phyloP scores from a whole-genome alignment of 192 early-diverging fungal species.

The Obelidium mucronatum region DNA sequence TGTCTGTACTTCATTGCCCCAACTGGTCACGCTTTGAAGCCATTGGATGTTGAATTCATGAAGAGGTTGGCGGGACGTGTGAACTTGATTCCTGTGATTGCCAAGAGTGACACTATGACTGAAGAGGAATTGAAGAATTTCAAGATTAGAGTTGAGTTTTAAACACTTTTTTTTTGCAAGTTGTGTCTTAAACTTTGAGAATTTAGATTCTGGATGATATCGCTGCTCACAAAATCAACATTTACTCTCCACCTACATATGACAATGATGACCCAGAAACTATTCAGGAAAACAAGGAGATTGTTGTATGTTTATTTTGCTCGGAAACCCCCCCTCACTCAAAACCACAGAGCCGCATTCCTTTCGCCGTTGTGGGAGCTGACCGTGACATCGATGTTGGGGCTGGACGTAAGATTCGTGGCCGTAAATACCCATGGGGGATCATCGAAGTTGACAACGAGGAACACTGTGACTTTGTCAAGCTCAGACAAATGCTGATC shows the following conservation, averaged over 20 bases:
- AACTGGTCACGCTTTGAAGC: conserved; percentile 90
- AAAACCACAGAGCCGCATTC: conserved; percentile 53
- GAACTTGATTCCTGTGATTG: conserved; percentile 98
- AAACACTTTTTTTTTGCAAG: background rate
- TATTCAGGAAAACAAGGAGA: conserved; percentile 95
- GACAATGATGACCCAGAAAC: conserved; percentile 97
- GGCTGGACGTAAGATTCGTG: conserved; percentile 60
- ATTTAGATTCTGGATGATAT: conserved; percentile 92
- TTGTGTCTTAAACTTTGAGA: background rate
- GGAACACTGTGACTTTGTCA: conserved; percentile 69
- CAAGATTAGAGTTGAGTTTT: conserved; percentile 63
- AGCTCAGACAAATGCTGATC: conserved; percentile 65
- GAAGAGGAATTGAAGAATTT: conserved; percentile 92
- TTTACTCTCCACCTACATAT: conserved; percentile 94
- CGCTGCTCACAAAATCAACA: conserved; percentile 88
- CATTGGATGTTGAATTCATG: conserved; percentile 98
- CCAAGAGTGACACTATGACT: conserved; percentile 98
- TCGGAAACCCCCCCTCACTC: background rate
- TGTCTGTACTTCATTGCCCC: conserved; percentile 98
- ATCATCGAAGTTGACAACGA: conserved; percentile 68
- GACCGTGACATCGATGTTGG: conserved; percentile 63
- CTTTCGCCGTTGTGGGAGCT: conserved; percentile 67
- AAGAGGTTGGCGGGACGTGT: conserved; percentile 91
- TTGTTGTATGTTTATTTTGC: conserved; percentile 77
- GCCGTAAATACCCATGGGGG: conserved; percentile 71